Base-by-base conservation (phyloP, 192 early-diverging fungal genomes). In the Coemansia sp. region DNA sequence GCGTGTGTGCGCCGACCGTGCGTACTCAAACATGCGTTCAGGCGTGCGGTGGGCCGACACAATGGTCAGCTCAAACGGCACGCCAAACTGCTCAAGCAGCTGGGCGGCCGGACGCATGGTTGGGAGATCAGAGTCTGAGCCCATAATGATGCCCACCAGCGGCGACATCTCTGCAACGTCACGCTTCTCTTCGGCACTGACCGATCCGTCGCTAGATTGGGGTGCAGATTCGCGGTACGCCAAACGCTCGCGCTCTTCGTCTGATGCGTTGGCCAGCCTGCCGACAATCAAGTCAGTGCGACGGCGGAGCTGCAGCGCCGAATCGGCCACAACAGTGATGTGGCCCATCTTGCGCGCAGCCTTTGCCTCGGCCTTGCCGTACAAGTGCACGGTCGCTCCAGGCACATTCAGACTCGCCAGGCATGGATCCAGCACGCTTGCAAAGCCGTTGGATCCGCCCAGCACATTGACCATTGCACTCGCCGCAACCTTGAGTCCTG, bases 31-130 rank as follows among this genome's bases (percentile, higher is more conserved):
- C 94, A 99, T 93, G 43, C 95, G 85, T 23, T 87, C 77, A 6
- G 96, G 94, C 4, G 97, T 99, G 55, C 97, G 90, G 75, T 99
- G 97, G 27, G 97, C 97, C 17, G 93, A 94, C 4, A 99, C 96
- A 61, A 99, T 92, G 0, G 94, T 93, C n/a, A 98, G 63, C 74
- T 99, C 97, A 71, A 96, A 98, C 0, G 97, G 95, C 27, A 97
- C 89, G 35, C 85, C 88, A 78, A 99, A 93, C 25, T 89, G 86
- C 65, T 91, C 86, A 27, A 99, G 84, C 55, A 98, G 92, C 65
- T 88, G 72, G 15, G 94, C 96, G 27, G 93, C 95, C 2, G 93
- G 83, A 53, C 90, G 93, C 88, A 99, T 90, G 0, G 90, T 93
- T 29, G 95, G 96, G 53, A 99, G 84, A 69, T 99, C 97, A 12